A percentile compares a stretch with the other conserved stretches of the same genome.
phyloP scores from a whole-genome alignment of 176 grass and related monocot genomes.

The Puccinellia tenuiflora region DNA sequence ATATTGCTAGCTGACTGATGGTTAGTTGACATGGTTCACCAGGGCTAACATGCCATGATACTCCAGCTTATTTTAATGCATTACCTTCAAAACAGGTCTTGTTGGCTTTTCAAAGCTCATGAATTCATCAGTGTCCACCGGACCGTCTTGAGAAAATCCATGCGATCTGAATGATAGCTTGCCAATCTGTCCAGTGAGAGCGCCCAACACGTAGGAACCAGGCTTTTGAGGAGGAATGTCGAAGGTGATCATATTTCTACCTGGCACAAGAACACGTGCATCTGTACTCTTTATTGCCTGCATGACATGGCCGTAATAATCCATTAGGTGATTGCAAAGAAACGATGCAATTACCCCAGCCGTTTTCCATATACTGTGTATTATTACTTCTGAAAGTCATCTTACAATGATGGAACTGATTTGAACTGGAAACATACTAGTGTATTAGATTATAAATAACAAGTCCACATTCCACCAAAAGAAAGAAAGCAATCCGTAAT shows the following conservation, averaged over 20 bases:
- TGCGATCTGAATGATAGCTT: slow-evolving; percentile 95
- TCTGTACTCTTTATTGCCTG: slow-evolving; percentile 81
- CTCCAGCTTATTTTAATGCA: neutral
- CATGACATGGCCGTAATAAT: slow-evolving; percentile 33
- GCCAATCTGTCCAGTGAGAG: slow-evolving; percentile 95
- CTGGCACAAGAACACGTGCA: slow-evolving; percentile 71
- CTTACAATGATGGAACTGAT: slow-evolving; percentile 1
- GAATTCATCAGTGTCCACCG: slow-evolving; percentile 82
- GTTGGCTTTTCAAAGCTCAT: slow-evolving; percentile 99
- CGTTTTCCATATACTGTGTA: neutral
- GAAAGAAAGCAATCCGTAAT: slow-evolving; percentile 10
- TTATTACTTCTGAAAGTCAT: slow-evolving; percentile 3
- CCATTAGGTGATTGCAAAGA: slow-evolving; percentile 27
- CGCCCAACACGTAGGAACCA: slow-evolving; percentile 93
- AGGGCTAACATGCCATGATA: neutral
- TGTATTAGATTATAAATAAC: neutral
- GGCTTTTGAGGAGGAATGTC: slow-evolving; percentile 92
- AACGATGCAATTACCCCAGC: neutral
- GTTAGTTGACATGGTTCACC: neutral
- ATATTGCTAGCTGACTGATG: neutral
- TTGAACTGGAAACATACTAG: slow-evolving; percentile 21
- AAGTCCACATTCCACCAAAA: neutral
- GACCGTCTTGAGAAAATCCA: slow-evolving; percentile 93
- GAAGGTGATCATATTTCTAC: slow-evolving; percentile 73
- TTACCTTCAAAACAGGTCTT: slow-evolving; percentile 92